Conservation (phyloP, 1,139 yeast species). For the Wickerhamiella pararugosa region DNA sequence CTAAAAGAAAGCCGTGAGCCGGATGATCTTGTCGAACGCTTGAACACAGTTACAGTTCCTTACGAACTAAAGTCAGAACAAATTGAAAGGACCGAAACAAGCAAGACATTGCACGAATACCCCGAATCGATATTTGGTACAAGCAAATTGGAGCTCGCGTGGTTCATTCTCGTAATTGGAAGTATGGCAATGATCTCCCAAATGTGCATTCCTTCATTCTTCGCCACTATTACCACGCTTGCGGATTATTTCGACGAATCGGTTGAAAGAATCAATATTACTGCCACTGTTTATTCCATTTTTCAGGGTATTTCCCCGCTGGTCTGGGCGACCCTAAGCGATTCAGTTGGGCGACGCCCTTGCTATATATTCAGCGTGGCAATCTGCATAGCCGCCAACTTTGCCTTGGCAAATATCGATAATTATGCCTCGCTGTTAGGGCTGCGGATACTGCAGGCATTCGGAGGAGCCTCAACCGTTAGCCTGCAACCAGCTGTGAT, state of each 20-base stretch:
- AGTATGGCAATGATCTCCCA: conserved; percentile 31
- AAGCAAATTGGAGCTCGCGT: too few species aligned
- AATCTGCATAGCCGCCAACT: conserved; percentile 39
- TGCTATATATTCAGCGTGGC: conserved; percentile 39
- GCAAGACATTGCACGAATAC: too few species aligned
- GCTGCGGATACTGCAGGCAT: conserved; percentile 51
- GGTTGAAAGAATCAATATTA: conserved; percentile 41
- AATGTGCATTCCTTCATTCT: conserved; percentile 51
- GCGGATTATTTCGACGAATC: conserved; percentile 37
- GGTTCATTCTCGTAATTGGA: too few species aligned
- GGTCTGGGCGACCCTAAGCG: conserved; percentile 49
- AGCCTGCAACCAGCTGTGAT: conserved; percentile 52
- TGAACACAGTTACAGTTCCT: too few species aligned
- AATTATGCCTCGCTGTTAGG: conserved; percentile 39
- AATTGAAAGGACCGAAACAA: background rate
- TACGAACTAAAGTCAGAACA: background rate
- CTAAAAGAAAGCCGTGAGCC: too few species aligned
- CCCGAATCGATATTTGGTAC: too few species aligned
- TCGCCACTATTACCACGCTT: conserved; percentile 50
- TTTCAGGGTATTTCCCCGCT: conserved; percentile 62
- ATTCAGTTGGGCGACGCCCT: conserved; percentile 54
- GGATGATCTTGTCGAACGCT: too few species aligned
- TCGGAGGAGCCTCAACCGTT: conserved; percentile 54
- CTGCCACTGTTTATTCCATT: conserved; percentile 56
- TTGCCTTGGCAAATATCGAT: conserved; percentile 43